These are phyloP conservation scores for Syncephalis fuscata DNA, from an alignment of 371 early-diverging fungal species.

Conservation along the genomic window DNA sequence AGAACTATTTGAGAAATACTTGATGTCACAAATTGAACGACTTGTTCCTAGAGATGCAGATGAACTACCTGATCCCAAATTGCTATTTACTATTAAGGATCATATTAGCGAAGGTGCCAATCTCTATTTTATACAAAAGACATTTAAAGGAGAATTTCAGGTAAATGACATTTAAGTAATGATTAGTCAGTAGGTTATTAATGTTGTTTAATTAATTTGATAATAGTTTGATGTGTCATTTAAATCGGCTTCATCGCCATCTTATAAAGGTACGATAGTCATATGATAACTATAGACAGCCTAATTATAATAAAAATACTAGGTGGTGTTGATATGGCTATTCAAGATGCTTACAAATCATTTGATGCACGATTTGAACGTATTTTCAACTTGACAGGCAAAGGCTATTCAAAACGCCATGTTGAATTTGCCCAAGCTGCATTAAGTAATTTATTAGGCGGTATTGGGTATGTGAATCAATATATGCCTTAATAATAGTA, in stretches of 20 bases:
- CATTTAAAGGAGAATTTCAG: conserved; percentile 35
- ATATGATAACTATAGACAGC: too few relatives aligned
- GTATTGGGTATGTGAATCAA: conserved; percentile 54
- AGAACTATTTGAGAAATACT: neutral
- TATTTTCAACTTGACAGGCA: conserved; percentile 41
- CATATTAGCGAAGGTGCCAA: conserved; percentile 20
- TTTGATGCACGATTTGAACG: conserved; percentile 67
- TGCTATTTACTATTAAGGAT: conserved; percentile 18
- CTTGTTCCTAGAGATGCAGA: neutral
- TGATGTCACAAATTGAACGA: conserved; percentile 4
- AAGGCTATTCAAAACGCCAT: conserved; percentile 38
- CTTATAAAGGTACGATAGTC: too few relatives aligned
- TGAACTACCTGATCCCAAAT: conserved; percentile 2
- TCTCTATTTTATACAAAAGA: conserved; percentile 32
- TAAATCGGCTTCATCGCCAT: conserved; percentile 20
- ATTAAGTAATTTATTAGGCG: conserved; percentile 76
- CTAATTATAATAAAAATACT: too few relatives aligned
- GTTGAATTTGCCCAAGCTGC: conserved; percentile 55
- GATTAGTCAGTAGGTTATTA: too few relatives aligned
- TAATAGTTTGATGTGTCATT: conserved; percentile 45
- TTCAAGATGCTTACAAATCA: neutral
- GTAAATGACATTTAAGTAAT: too few relatives aligned
- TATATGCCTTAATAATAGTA: neutral
- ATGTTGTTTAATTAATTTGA: too few relatives aligned
- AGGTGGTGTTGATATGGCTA: too few relatives aligned